phyloP scores from a whole-genome alignment of 305 asterid genomes.

The Caryopteris hybrid region DNA sequence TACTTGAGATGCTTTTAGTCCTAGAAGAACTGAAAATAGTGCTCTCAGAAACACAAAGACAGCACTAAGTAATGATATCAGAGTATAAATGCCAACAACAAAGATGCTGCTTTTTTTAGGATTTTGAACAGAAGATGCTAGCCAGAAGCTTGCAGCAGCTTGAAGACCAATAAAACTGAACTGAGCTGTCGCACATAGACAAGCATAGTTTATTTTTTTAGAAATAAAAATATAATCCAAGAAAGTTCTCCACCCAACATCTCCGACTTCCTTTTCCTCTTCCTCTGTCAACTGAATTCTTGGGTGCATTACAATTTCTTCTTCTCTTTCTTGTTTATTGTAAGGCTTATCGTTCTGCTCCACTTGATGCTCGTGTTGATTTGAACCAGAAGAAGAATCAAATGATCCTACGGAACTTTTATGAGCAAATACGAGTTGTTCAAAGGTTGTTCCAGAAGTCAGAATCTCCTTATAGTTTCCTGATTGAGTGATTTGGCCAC shows the following conservation, averaged over 20 bases:
- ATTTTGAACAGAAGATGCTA: constrained; percentile 48
- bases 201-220: constrained; percentile 32
- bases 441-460: constrained; percentile 52
- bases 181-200: constrained; percentile 21
- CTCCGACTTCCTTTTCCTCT: constrained; percentile 59
- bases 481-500: constrained; percentile 53
- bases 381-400: constrained; percentile 23
- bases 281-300: constrained; percentile 58
- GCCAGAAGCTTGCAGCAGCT: constrained; percentile 76
- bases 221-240: constrained; percentile 44
- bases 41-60: constrained; percentile 51
- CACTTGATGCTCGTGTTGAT: constrained; percentile 9
- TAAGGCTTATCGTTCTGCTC: constrained; percentile 20
- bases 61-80: constrained; percentile 40
- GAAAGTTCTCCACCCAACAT: constrained; percentile 47
- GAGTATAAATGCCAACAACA: constrained; percentile 44
- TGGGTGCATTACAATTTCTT: constrained; percentile 23
- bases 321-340: constrained; percentile 30
- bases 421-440: constrained; percentile 65
- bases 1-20: constrained; percentile 53
- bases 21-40: constrained; percentile 47
- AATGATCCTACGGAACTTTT: constrained; percentile 32
- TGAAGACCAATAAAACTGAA: constrained; percentile 47
- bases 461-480: constrained; percentile 55
- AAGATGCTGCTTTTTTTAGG: constrained; percentile 27